phyloP scores from a whole-genome alignment of 768 basidiomycete species.

The Gyrodon lividus region DNA sequence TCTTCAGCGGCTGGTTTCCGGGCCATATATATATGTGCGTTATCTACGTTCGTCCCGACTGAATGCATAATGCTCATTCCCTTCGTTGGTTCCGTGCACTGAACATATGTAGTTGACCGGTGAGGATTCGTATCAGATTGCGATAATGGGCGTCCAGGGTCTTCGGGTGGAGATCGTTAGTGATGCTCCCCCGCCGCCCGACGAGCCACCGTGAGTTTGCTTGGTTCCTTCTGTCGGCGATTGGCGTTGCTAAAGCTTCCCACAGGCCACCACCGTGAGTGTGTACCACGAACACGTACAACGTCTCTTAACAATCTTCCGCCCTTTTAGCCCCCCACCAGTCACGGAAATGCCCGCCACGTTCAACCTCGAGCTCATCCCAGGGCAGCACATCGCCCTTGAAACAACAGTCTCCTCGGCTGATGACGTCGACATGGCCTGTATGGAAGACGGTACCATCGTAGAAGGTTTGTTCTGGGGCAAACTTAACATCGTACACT shows the following conservation, averaged over 20 bases:
- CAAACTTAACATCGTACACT: constrained; percentile 79
- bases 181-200: constrained; percentile 81
- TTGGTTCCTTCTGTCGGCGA: background rate
- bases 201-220: constrained; percentile 73
- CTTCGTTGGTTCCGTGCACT: constrained; percentile 20
- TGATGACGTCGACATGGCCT: constrained; percentile 86
- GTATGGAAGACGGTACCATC: constrained; percentile 85
- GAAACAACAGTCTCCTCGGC: constrained; percentile 76
- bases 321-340: constrained; percentile 52
- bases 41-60: constrained; percentile 12
- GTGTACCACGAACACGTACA: constrained; percentile 11
- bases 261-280: constrained; percentile 52
- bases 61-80: constrained; percentile 10
- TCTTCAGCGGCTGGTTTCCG: constrained; percentile 69
- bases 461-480: constrained; percentile 90
- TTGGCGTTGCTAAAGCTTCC: constrained; percentile 11
- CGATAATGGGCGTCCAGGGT: constrained; percentile 79
- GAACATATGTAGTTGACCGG: constrained; percentile 58
- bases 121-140: constrained; percentile 88
- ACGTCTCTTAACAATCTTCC: constrained; percentile 4
- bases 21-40: constrained; percentile 81
- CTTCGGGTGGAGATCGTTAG: constrained; percentile 83
- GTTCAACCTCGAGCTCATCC: constrained; percentile 77
- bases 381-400: constrained; percentile 76
- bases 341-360: constrained; percentile 85